These are phyloP conservation scores for Hymenoscyphus salicellus DNA, from an alignment of 2,329 filamentous ascomycete species.

Conservation along the genomic window DNA sequence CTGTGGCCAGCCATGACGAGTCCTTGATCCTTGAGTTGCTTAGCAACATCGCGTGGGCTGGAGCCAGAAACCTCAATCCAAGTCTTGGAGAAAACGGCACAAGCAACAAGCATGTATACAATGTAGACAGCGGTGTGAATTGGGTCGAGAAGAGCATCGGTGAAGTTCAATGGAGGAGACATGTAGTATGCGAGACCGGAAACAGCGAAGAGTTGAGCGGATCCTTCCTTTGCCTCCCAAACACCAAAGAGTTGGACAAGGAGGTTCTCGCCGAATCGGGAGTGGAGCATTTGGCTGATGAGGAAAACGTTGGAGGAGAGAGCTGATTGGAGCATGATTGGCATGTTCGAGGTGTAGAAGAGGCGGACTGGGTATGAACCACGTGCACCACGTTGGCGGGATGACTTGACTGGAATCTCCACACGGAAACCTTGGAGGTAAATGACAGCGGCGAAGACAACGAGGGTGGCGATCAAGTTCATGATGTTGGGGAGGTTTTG, in stretches of 20 bases:
- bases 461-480: conserved; percentile 90
- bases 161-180: conserved; percentile 97
- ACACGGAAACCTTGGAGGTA: conserved; percentile 99
- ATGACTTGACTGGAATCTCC: conserved; percentile 99
- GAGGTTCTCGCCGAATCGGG: conserved; percentile 97
- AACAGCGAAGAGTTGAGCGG: conserved; percentile 87
- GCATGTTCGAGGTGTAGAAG: conserved; percentile 99
- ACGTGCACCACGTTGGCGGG: conserved; percentile 96
- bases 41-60: conserved; percentile 94
- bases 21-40: conserved; percentile 99
- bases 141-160: conserved; percentile 91
- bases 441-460: conserved; percentile 96
- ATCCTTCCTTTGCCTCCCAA: conserved; percentile 96
- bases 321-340: conserved; percentile 99
- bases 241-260: conserved; percentile 95
- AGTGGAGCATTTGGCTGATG: conserved; percentile 99
- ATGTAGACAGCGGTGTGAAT: conserved; percentile 97
- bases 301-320: conserved; percentile 99
- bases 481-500: conserved; percentile 99
- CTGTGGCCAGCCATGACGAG: conserved; percentile 99
- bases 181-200: conserved; percentile 99
- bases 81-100: conserved; percentile 98
- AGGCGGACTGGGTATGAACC: conserved; percentile 97
- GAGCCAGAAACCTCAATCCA: conserved; percentile 99
- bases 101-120: conserved; percentile 95